Evolutionary conservation across 2,329 filamentous ascomycete species (phyloP), one percentile per base, ranked within the genome.

Genomic region (Ceratocystis harringtonii): DNA sequence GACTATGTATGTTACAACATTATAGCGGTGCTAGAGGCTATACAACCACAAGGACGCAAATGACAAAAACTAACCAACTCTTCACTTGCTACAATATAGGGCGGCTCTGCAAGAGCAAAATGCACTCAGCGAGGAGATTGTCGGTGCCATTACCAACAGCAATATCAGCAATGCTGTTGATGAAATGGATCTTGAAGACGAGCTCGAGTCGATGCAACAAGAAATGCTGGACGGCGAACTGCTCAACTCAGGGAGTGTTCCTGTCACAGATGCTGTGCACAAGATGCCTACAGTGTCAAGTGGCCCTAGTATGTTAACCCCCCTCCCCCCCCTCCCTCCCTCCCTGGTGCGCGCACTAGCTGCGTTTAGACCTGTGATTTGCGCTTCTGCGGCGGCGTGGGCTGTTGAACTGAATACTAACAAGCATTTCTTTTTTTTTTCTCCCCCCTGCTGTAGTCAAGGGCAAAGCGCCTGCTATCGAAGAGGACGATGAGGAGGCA

Each of bases 401-500:
- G 15, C 2, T 41, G 17, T 32, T 60, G 25, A 66, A 41, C 15
- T 28, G 19, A 7, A 57, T 57, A 36, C 7, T 36, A 58, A 58
- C 30, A 10, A n/a, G 17, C 17, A 36, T 8, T 30, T 61, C 2
- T 61, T 48, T 15, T 22, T 5, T 44, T 44, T 4, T 5, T 28
- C 30, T 32, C 15, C 28, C 28, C n/a, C 6, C 50, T 44, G 41
- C 15, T 36, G 68, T 68, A 82, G 79, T 80, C 74, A 80, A 80
- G 78, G 75, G 78, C 69, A 80, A 83, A 70, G 76, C 78, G 68
- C 74, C 76, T 43, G 61, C 48, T 22, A 52, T 73, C 70, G 85
- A 88, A 73, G 90, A 96, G 75, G 92, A 96, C 75, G 92, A 97
- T 81, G 94, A 97, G 74, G 92, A 97, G 76, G 92, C 87, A 72